Base-by-base conservation (phyloP, 1,139 yeast genomes). In the Suhomyces bokatorum region DNA sequence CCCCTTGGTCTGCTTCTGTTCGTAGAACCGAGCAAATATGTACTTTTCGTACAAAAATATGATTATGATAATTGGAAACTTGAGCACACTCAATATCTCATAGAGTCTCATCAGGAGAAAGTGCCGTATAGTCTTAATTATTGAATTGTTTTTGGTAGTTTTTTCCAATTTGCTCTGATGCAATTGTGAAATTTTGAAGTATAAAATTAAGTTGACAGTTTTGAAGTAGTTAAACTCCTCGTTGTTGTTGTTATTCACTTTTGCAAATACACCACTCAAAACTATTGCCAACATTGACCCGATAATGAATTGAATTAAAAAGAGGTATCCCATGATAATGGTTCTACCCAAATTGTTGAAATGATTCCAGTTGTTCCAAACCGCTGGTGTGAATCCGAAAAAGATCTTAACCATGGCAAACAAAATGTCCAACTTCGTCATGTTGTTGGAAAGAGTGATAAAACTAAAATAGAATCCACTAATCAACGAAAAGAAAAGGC, bases 371-470 rank as follows among this genome's bases (percentile, higher is more conserved):
- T 77, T 76, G 41, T 74, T 70, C 86, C 86, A 81, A 1, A 81
- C 85, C 0, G 83, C 79, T 0, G 85, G 85, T 0, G 85, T 80
- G 56, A 78, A 81, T 1, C 86, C 85, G 57, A 81, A 80, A 50
- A 81, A 73, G 6, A 81, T 69, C 56, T 79, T 78, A 40, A 80
- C 61, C 70, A 80, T 70, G 50, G 77, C 81, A 58, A 75, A 80
- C 16, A 82, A 77, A 28, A 81, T 78, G 34, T 75, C 74, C 28
- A 67, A 63, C n/a, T 76, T 73, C 2, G 78, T 54, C 50, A 73
- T 66, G 32, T 70, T 68, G 22, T 68, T 59, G 6, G 82, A 79
- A 50, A 81, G 70, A 1, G 83, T 77, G 46, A 79, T 67, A 51
- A 80, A 78, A 37, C 80, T 75, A 27, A 81, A 73, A 66, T 80